Conservation (phyloP, 352 stramenopile genomes). For the Pythium guiyangense region DNA sequence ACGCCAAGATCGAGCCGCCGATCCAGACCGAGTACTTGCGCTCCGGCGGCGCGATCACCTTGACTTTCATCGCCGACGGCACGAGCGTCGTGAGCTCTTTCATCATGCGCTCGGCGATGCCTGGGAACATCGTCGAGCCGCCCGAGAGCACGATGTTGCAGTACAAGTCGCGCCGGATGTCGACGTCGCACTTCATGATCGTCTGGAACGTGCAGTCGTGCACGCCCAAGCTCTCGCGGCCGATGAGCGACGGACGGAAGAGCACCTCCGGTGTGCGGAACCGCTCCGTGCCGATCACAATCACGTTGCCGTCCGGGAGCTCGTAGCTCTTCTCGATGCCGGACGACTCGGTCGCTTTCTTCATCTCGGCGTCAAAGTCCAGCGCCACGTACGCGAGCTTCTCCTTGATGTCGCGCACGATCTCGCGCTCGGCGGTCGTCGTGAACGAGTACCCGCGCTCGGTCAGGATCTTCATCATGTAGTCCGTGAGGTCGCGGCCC, state of each 20-base stretch:
- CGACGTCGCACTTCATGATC: constrained; percentile 93
- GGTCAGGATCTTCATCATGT: constrained; percentile 96
- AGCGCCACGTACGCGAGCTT: too few relatives aligned
- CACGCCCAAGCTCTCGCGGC: constrained; percentile 35
- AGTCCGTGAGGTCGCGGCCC: constrained; percentile 93
- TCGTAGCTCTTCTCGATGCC: constrained; percentile 95
- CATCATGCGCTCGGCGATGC: too few relatives aligned
- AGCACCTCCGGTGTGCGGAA: constrained; percentile 95
- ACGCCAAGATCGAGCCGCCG: too few relatives aligned
- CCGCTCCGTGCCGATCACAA: constrained; percentile 95
- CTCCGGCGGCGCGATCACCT: too few relatives aligned
- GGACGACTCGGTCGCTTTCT: too few relatives aligned
- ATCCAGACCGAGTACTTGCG: too few relatives aligned
- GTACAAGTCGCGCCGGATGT: too few relatives aligned
- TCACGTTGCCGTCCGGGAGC: constrained; percentile 96
- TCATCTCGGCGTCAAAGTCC: too few relatives aligned
- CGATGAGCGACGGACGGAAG: constrained; percentile 94
- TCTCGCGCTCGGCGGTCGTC: constrained; percentile 93
- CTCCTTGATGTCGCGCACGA: constrained; percentile 96
- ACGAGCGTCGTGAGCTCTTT: too few relatives aligned
- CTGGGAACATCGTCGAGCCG: too few relatives aligned
- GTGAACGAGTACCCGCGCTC: constrained; percentile 94
- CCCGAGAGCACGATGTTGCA: too few relatives aligned
- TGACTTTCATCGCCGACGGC: too few relatives aligned
- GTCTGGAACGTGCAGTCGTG: constrained; percentile 77